These are phyloP conservation scores for Hypoxylon lenormandii DNA, from an alignment of 495 filamentous ascomycete species.

Conservation along the genomic window DNA sequence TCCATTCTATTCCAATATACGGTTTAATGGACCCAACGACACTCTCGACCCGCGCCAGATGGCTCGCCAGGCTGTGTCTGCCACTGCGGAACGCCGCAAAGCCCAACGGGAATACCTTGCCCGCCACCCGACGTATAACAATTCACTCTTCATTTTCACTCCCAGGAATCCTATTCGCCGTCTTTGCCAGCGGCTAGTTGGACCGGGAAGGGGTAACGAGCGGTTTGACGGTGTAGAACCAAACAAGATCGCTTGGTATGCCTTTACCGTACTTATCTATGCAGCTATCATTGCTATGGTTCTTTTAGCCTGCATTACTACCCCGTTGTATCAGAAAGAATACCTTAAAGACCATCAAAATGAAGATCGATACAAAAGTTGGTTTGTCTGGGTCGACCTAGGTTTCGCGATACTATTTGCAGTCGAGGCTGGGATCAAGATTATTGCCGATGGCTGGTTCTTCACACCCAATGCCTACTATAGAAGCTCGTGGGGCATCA, in stretches of 20 bases:
- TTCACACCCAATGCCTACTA: constrained; percentile 98
- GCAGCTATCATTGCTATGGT: constrained; percentile 97
- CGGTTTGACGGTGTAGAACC: constrained; percentile 88
- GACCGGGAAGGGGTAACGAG: constrained; percentile 86
- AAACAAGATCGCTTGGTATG: constrained; percentile 87
- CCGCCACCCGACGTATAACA: constrained; percentile 91
- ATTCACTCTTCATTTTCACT: constrained; percentile 85
- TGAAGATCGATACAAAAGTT: constrained; percentile 70
- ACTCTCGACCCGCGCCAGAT: constrained; percentile 84
- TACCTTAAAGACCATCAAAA: constrained; percentile 71
- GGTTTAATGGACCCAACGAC: constrained; percentile 77
- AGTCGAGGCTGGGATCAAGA: constrained; percentile 88
- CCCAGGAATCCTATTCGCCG: constrained; percentile 80
- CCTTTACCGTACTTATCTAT: constrained; percentile 94
- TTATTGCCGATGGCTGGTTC: constrained; percentile 95
- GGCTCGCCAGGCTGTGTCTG: constrained; percentile 88
- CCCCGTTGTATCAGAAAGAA: constrained; percentile 88
- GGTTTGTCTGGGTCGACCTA: constrained; percentile 93
- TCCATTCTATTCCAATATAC: constrained; percentile 88
- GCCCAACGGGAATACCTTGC: constrained; percentile 90
- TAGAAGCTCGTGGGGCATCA: constrained; percentile 94
- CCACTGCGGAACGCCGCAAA: constrained; percentile 80
- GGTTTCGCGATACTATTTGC: constrained; percentile 90
- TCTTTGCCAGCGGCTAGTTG: constrained; percentile 89
- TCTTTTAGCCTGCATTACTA: constrained; percentile 90